Evolutionary conservation across 345 rosid species (phyloP).

Genomic region (Eucalyptus coolabah): DNA sequence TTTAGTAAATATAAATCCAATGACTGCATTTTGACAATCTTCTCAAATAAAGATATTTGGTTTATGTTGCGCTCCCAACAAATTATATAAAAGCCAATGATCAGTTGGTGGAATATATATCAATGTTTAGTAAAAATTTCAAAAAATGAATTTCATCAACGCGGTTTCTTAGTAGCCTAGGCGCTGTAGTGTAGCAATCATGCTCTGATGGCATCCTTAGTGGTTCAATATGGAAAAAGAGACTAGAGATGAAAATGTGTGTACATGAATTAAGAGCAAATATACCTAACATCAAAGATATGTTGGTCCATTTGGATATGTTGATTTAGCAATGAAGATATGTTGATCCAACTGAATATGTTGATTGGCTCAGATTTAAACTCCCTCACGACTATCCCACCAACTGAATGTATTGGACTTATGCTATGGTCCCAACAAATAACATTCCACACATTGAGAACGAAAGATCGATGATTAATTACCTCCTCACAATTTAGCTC

Average conservation of each 20-base stretch:
- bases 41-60: background rate
- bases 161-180: rapidly evolving
- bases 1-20: too few relatives aligned
- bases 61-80: rapidly evolving
- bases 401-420: rapidly evolving
- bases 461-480: background rate
- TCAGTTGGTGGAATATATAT: background rate
- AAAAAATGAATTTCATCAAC: background rate
- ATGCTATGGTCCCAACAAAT: background rate
- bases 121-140: background rate
- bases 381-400: background rate
- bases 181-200: rapidly evolving
- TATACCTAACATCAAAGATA: background rate
- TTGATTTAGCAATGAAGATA: background rate
- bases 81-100: background rate
- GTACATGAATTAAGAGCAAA: background rate
- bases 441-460: background rate
- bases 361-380: background rate
- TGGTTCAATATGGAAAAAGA: background rate
- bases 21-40: rapidly evolving
- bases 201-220: rapidly evolving
- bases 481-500: background rate
- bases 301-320: background rate
- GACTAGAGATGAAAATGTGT: background rate
- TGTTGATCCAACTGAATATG: background rate